Evolutionary conservation across 768 basidiomycete species (phyloP).

Genomic region (Grammothele lineata): DNA sequence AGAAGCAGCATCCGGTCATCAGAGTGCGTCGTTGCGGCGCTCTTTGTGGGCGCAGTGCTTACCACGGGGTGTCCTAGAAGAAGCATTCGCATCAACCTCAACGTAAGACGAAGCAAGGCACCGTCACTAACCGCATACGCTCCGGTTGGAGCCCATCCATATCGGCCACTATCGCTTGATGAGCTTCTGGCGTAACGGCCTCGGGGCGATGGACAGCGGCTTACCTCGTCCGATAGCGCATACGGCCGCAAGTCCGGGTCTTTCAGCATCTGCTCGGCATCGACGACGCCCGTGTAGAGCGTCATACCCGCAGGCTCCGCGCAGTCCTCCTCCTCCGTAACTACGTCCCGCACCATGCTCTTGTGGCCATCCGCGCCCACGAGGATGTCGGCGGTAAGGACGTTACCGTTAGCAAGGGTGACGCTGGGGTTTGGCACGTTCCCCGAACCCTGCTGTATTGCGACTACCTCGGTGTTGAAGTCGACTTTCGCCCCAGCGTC

Average conservation of each 20-base stretch:
- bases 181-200: not conserved
- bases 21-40: not conserved
- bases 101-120: not conserved
- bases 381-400: constrained; percentile 46
- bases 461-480: constrained; percentile 28
- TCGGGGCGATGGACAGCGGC: constrained; percentile 4
- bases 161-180: constrained; percentile 23
- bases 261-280: constrained; percentile 34
- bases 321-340: constrained; percentile 30
- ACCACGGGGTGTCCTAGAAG: constrained; percentile 22
- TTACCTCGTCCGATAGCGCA: constrained; percentile 29
- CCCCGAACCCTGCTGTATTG: constrained; percentile 14
- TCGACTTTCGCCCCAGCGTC: constrained; percentile 45
- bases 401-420: constrained; percentile 37
- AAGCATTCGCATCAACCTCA: constrained; percentile 2
- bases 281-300: constrained; percentile 43
- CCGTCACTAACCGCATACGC: constrained; percentile 23
- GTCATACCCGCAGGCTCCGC: constrained; percentile 27
- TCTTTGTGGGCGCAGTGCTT: constrained; percentile 5
- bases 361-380: constrained; percentile 57
- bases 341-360: constrained; percentile 36
- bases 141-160: constrained; percentile 26
- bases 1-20: not conserved
- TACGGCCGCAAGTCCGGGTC: constrained; percentile 35
- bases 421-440: constrained; percentile 19